Evolutionary conservation across 108 stramenopile species (phyloP), one percentile per base, ranked within the genome.

Genomic region (Nitzschia putrida): DNA sequence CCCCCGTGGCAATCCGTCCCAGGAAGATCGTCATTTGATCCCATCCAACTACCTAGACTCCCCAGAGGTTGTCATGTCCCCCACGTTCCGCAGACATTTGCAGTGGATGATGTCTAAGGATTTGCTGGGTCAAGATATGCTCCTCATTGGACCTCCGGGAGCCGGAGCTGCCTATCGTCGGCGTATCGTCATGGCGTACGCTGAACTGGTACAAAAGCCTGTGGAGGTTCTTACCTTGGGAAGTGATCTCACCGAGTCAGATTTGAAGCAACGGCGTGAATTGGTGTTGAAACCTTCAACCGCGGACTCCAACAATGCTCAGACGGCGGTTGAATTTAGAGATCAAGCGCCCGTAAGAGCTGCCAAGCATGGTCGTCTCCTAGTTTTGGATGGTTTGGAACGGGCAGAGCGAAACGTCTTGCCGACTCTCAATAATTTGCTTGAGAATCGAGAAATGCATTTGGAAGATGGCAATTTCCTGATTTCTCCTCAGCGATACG

Each of bases 91-190:
- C 47, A 50, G 44, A 16, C 89, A 91, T 68, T 78, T 96, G 61
- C 79, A 80, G 47, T 96, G 92, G 92, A 90, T 96, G 90, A 61
- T 87, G 68, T 83, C 88, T 57, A 96, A 96, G 78, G 92, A 96
- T 73, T 65, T 79, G 12, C 59, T 94, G 42, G 50, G 66, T 21
- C 95, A 96, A 67, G 92, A 96, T 66, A 79, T 89, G 54, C 71
- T 89, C 0, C 65, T 96, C 23, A 34, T 94, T n/a, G 90, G 90
- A 22, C 64, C 82, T 45, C 89, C 91, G 6, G 74, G 80, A 65
- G 26, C 53, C 18, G 73, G 74, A 77, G 76, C 81, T 64, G 40
- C 22, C 5, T 58, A 69, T 66, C 83, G 88, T 34, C 77, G 95
- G 37, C 75, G 80, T 49, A 70, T 93, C 14, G 74, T 80, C 20